Conservation (phyloP, 1,139 yeast species). For the Suhomyces kunorum region DNA sequence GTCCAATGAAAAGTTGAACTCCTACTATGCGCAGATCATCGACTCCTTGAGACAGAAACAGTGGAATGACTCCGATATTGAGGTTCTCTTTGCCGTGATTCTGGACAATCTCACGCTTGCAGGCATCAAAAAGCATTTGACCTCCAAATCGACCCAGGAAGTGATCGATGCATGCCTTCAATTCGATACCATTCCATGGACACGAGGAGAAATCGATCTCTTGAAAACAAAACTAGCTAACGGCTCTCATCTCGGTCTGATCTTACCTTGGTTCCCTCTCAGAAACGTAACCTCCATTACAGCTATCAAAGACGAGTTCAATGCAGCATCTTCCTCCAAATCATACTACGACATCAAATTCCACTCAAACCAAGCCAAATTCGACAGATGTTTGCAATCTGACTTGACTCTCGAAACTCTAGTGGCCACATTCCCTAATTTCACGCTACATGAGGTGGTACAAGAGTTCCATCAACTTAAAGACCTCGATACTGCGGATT, state of each 20-base stretch:
- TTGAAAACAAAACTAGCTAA: not conserved
- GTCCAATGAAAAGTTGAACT: not conserved
- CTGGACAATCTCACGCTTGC: conserved; percentile 2
- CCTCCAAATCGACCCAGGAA: not conserved
- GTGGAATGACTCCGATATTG: conserved; percentile 4
- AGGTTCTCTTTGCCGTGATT: not conserved
- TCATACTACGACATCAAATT: conserved; percentile 4
- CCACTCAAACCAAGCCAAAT: not conserved
- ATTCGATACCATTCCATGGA: conserved; percentile 11
- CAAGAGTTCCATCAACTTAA: not conserved
- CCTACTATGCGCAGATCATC: not conserved
- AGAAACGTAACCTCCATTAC: conserved; percentile 2
- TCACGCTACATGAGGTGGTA: conserved; percentile 7
- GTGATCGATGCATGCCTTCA: not conserved
- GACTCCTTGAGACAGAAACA: not conserved
- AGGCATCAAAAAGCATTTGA: not conserved
- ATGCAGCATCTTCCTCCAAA: not conserved
- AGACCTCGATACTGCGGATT: not conserved
- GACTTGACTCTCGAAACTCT: conserved; percentile 13
- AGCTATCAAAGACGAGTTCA: not conserved
- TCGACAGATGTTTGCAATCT: conserved; percentile 1
- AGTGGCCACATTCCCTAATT: conserved; percentile 7
- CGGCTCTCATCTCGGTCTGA: not conserved
- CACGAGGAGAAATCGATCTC: conserved; percentile 9
- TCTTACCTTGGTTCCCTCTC: conserved; percentile 3